These are phyloP conservation scores for Penicillium malachiteum DNA, from an alignment of 495 filamentous ascomycete species.

Conservation along the genomic window DNA sequence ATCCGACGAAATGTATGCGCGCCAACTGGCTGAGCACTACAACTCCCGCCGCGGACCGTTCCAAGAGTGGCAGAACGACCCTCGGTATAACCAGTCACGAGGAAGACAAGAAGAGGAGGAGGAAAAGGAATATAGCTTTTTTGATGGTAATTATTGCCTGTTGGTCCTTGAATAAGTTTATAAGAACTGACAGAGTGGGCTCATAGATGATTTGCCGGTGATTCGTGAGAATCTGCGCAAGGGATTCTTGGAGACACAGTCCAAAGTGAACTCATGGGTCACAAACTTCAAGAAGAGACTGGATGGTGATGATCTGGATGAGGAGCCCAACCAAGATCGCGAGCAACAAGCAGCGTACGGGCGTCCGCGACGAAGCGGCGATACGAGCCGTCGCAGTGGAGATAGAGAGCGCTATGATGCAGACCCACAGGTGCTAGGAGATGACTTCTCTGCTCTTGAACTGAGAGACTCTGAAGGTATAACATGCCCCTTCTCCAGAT, in stretches of 20 bases:
- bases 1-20: constrained; percentile 89
- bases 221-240: constrained; percentile 93
- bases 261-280: constrained; percentile 90
- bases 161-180: neutral
- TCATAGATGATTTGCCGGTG: constrained; percentile 80
- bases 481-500: constrained; percentile 13
- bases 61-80: constrained; percentile 46
- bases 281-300: constrained; percentile 84
- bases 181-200: constrained; percentile 1
- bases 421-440: constrained; percentile 85
- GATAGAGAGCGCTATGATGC: constrained; percentile 92
- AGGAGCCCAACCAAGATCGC: constrained; percentile 48
- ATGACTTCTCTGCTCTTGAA: constrained; percentile 89
- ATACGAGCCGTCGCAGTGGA: constrained; percentile 63
- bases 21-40: constrained; percentile 90
- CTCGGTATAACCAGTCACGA: constrained; percentile 29
- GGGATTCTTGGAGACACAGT: constrained; percentile 92
- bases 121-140: constrained; percentile 77
- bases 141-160: constrained; percentile 61
- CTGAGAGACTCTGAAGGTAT: constrained; percentile 73
- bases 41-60: constrained; percentile 51
- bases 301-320: constrained; percentile 75
- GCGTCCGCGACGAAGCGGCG: constrained; percentile 54
- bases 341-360: constrained; percentile 38
- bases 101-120: constrained; percentile 51